Percentiles rank a stretch among this genome's conserved stretches.
phyloP scores from a whole-genome alignment of 441 rosid species.

The Hura crepitans region DNA sequence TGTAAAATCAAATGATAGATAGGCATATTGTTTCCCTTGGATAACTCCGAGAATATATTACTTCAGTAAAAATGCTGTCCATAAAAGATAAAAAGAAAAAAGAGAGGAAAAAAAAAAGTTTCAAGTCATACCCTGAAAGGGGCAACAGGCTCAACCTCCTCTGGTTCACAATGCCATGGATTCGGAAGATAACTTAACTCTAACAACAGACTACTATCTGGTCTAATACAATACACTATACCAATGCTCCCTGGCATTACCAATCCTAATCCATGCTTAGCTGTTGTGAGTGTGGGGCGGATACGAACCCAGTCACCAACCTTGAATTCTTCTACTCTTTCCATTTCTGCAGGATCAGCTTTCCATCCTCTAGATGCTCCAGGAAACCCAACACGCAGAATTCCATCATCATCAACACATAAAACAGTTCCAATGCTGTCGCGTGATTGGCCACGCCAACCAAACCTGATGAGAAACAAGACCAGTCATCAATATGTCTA shows the following conservation, averaged over 20 bases:
- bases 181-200: slow-evolving; percentile 87
- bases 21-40: not conserved
- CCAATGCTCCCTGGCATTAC: slow-evolving; percentile 99
- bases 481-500: not conserved
- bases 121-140: slow-evolving; percentile 75
- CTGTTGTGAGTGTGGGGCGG: slow-evolving; percentile 87
- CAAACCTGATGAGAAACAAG: slow-evolving; percentile 57
- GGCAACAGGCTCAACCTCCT: slow-evolving; percentile 88
- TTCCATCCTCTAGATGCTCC: slow-evolving; percentile 99
- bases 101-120: slow-evolving; percentile 13
- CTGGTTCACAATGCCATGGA: slow-evolving; percentile 99
- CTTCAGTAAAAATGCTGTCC: not conserved
- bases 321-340: slow-evolving; percentile 98
- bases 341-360: slow-evolving; percentile 99
- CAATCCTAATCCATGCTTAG: slow-evolving; percentile 94
- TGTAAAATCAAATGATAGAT: slow-evolving; percentile 35
- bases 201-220: slow-evolving; percentile 88
- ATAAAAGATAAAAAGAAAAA: too few species aligned
- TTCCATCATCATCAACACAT: slow-evolving; percentile 98
- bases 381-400: slow-evolving; percentile 97
- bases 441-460: slow-evolving; percentile 94
- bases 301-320: slow-evolving; percentile 99
- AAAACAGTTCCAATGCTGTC: slow-evolving; percentile 96
- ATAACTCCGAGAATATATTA: not conserved
- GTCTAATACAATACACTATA: slow-evolving; percentile 89